Evolutionary conservation across 1,284 basidiomycete species (phyloP).

Genomic region (Phlebopus sp.): DNA sequence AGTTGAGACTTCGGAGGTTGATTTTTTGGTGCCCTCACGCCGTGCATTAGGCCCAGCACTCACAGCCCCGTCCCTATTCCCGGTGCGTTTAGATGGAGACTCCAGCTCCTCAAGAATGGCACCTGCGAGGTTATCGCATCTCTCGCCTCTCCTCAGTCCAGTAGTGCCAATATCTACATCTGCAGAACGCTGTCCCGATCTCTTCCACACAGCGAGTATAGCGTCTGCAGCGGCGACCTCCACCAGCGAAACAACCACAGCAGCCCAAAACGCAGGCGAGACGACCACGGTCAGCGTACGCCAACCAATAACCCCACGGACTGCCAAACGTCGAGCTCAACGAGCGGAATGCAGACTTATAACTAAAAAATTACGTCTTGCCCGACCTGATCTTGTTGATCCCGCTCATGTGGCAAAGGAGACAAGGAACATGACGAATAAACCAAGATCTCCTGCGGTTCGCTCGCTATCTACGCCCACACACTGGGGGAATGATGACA

Average conservation of each 20-base stretch:
- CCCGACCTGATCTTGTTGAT: conserved; percentile 28
- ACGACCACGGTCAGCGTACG: background rate
- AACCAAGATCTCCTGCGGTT: background rate
- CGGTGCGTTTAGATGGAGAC: conserved; percentile 11
- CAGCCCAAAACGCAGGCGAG: background rate
- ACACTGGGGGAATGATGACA: background rate
- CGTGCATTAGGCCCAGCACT: background rate
- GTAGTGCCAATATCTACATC: conserved; percentile 3
- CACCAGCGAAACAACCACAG: background rate
- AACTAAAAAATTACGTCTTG: conserved; percentile 28
- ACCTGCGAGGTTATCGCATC: background rate
- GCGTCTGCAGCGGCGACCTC: background rate
- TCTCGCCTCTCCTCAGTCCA: background rate
- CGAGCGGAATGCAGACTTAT: conserved; percentile 22
- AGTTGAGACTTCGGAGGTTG: background rate
- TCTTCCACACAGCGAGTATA: background rate
- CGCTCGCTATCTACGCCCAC: background rate
- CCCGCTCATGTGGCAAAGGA: background rate
- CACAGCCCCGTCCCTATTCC: conserved; percentile 25
- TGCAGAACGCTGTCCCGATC: background rate
- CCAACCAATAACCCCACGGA: conserved; percentile 16
- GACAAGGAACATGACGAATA: background rate
- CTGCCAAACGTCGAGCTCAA: conserved; percentile 15
- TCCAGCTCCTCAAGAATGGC: conserved; percentile 5
- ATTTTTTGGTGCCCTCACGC: background rate